These are phyloP conservation scores for Hanseniaspora valbyensis DNA, from an alignment of 805 yeast genomes.

Conservation along the genomic window DNA sequence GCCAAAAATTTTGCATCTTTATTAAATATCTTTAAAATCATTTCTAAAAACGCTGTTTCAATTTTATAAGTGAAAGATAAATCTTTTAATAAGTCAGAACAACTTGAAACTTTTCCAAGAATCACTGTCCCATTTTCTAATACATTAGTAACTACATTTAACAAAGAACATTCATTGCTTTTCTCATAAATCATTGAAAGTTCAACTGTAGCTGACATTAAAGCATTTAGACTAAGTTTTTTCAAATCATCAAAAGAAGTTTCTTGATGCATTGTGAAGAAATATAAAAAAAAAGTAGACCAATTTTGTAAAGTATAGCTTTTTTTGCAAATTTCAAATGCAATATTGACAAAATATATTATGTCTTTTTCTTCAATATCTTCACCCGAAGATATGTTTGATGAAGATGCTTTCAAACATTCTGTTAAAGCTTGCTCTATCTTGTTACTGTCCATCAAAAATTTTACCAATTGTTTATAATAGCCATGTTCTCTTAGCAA, in stretches of 20 bases:
- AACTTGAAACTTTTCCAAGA: constrained; percentile 46
- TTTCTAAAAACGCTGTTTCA: constrained; percentile 45
- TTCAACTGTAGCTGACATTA: constrained; percentile 20
- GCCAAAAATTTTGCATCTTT: constrained; percentile 43
- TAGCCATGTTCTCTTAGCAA: not conserved
- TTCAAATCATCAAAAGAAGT: constrained; percentile 17
- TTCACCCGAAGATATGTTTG: not conserved
- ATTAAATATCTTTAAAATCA: constrained; percentile 46
- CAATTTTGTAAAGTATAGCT: not conserved
- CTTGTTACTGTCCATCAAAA: not conserved
- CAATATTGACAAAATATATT: not conserved
- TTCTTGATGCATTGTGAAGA: constrained; percentile 16
- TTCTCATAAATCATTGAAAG: constrained; percentile 15
- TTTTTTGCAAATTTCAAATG: constrained; percentile 4
- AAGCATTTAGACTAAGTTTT: constrained; percentile 18
- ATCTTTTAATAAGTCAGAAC: constrained; percentile 49
- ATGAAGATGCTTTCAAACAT: not conserved
- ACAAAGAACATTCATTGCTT: constrained; percentile 33
- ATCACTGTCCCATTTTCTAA: constrained; percentile 38
- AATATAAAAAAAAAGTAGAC: constrained; percentile 17
- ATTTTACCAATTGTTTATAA: not conserved
- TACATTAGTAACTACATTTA: constrained; percentile 45
- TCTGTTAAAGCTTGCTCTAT: not conserved
- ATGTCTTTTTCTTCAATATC: not conserved
- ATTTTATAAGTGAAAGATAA: constrained; percentile 53